These are phyloP conservation scores for Fusarium tuaranense DNA, from an alignment of 2,329 filamentous ascomycete species.

Conservation along the genomic window DNA sequence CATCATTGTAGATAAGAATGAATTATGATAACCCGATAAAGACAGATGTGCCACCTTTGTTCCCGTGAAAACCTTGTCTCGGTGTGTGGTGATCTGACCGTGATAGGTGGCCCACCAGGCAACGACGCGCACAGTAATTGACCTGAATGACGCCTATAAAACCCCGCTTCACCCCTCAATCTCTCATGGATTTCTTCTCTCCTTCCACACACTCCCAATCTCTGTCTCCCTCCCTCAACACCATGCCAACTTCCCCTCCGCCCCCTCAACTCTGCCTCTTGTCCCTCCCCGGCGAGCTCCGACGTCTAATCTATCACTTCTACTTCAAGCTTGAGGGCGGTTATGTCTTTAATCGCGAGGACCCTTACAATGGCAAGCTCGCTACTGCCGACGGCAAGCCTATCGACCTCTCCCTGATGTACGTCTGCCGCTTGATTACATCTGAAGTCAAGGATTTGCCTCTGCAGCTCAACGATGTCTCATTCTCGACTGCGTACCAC, in stretches of 20 bases:
- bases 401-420: conserved; percentile 8
- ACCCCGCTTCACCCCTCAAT: not conserved
- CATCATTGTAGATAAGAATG: not conserved
- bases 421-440: not conserved
- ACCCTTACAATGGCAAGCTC: conserved; percentile 3
- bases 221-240: not conserved
- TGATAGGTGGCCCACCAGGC: not conserved
- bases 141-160: not conserved
- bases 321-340: conserved; percentile 6
- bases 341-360: not conserved
- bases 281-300: conserved; percentile 2
- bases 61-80: not conserved
- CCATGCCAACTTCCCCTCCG: not conserved
- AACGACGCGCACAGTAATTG: not conserved
- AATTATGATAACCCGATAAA: not conserved
- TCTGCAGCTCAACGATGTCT: not conserved
- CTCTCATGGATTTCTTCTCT: not conserved
- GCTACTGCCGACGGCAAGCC: not conserved
- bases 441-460: not conserved
- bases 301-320: not conserved
- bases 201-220: not conserved
- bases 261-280: not conserved
- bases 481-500: not conserved
- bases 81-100: not conserved
- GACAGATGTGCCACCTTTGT: not conserved